Evolutionary conservation across 805 yeast genomes (phyloP).

Genomic region (Dipodascopsis uninucleata): DNA sequence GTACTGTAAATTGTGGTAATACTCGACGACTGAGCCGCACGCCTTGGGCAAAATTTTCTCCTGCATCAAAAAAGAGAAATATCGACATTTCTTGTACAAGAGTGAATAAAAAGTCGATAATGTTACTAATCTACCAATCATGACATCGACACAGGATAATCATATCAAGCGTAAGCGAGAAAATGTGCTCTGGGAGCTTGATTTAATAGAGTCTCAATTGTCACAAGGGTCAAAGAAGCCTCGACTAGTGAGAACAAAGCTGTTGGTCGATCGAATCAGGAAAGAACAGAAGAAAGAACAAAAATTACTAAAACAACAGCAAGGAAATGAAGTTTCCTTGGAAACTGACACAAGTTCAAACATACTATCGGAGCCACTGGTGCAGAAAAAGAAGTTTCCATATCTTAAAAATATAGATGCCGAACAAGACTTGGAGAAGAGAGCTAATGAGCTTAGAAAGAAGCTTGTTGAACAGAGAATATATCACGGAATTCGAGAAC

Average conservation of each 20-base stretch:
- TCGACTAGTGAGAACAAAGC: constrained; percentile 34
- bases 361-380: background rate
- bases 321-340: constrained; percentile 9
- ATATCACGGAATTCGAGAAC: constrained; percentile 30
- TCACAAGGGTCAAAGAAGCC: constrained; percentile 27
- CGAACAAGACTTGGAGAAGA: constrained; percentile 4
- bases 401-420: no score
- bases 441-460: constrained; percentile 26
- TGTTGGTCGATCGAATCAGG: constrained; percentile 27
- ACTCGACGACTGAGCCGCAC: no score
- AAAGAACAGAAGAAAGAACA: constrained; percentile 4
- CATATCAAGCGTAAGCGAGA: constrained; percentile 32
- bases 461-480: constrained; percentile 35
- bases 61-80: no score
- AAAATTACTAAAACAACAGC: constrained; percentile 9
- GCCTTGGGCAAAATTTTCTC: no score
- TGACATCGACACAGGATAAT: no score
- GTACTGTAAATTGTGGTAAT: no score
- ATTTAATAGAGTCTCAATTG: constrained; percentile 37
- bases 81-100: no score
- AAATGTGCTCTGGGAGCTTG: constrained; percentile 39
- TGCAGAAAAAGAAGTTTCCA: constrained; percentile 5
- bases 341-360: constrained; percentile 1
- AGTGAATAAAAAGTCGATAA: no score
- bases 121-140: no score